Base-by-base conservation (phyloP, 2,329 filamentous ascomycete genomes). In the Apiospora hydei region DNA sequence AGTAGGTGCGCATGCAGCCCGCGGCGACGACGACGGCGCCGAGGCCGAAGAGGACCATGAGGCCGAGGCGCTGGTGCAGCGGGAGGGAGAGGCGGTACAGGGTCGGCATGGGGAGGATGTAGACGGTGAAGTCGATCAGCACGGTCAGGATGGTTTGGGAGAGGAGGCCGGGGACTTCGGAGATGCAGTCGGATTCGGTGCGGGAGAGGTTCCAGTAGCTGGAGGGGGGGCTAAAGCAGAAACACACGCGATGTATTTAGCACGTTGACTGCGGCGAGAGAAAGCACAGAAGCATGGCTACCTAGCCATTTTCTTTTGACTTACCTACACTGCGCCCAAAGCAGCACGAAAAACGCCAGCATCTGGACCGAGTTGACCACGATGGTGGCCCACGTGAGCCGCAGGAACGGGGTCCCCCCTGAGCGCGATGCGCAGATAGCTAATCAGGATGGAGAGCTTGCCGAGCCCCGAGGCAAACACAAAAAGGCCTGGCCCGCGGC, bases 401-500 rank as follows among this genome's bases (percentile, higher is more conserved):
- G 78, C 3, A 78, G 78, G 68, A 84, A 83, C 77, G 75, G 77
- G 3, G 80, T 80, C 4, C 76, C 76, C 74, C 21, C 72, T 64
- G 0, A 79, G 79, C 1, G 82, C 83, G 26, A 85, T 81, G 18
- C 83, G 78, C 2, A 84, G 77, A 72, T 85, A 85, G 46, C 81
- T 82, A 4, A 80, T 71, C 1, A 85, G 78, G 47, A 85, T 85
- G 3, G 83, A 85, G 3, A 81, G 70, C 68, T 69, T 69, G 47
- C 68, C 68, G 38, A 84, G 73, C 0, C 77, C 78, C 0, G 83
- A 84, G 11, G 82, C 79, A n/a, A 83, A 80, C 8, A 84, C 67
- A 84, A 85, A 8, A 84, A 75, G 26, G 80, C 80, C 76, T 85
- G 83, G 0, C 77, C 81, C 11, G 82, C 82, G 16, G 85, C 77